Evolutionary conservation across 768 basidiomycete genomes (phyloP).

Genomic region (Cubamyces lactineus): DNA sequence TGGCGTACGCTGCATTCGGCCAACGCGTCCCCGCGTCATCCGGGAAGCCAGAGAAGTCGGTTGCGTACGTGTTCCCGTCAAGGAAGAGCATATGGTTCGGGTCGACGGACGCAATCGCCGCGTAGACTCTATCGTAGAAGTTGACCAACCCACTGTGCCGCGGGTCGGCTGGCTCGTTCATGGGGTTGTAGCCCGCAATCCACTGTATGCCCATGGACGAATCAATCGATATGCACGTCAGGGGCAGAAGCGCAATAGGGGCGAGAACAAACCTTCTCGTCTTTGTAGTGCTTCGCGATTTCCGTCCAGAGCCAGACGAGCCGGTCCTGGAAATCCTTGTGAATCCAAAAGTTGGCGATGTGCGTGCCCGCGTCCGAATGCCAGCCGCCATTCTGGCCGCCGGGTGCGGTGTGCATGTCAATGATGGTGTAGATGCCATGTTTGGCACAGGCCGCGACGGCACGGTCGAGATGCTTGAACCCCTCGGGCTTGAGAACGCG

Average conservation of each 20-base stretch:
- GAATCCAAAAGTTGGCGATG: conserved; percentile 76
- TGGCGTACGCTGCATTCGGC: conserved; percentile 75
- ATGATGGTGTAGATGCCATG: conserved; percentile 83
- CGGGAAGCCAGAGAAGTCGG: conserved; percentile 74
- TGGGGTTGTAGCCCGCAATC: conserved; percentile 86
- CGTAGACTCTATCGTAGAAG: conserved; percentile 71
- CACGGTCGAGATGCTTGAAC: conserved; percentile 83
- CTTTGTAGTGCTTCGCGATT: conserved; percentile 74
- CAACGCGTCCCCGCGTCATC: conserved; percentile 58
- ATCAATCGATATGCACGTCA: neutral
- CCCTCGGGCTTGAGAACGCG: conserved; percentile 75
- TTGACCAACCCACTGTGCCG: conserved; percentile 62
- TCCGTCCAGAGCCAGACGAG: conserved; percentile 77
- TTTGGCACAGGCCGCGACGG: conserved; percentile 73
- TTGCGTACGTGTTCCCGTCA: conserved; percentile 84
- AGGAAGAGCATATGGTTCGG: conserved; percentile 74
- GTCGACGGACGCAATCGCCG: conserved; percentile 72
- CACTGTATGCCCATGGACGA: conserved; percentile 42
- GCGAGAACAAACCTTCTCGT: conserved; percentile 42
- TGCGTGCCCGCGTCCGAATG: conserved; percentile 75
- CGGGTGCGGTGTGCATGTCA: conserved; percentile 78
- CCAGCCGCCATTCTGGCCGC: conserved; percentile 81
- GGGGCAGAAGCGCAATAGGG: neutral
- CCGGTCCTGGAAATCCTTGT: conserved; percentile 86
- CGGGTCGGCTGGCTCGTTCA: conserved; percentile 82